Base-by-base conservation (phyloP, 2,329 filamentous ascomycete species). In the Ascochyta fabae region DNA sequence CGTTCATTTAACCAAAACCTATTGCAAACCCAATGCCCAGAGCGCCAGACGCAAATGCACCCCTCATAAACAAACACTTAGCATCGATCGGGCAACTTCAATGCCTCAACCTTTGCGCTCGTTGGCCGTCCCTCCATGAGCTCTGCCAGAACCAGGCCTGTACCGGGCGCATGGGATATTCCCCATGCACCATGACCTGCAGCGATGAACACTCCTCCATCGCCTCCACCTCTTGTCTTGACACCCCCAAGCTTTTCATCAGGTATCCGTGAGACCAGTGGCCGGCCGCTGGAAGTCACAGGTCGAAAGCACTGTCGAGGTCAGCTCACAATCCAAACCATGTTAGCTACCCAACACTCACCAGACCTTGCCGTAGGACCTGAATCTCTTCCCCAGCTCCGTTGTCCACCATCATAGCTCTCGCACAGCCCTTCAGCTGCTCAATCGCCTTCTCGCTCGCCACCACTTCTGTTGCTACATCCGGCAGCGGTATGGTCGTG, bases 121-220 rank as follows among this genome's bases (percentile, higher is more conserved):
- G 83, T 75, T 57, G 75, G 71, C 57, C 80, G 76, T 2, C 85
- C 87, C 64, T 84, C 80, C 38, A 91, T 80, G 81, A 92, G 80
- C 75, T 92, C 89, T 10, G 87, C 83, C 77, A 92, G 77, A 6
- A 91, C 85, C 61, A 84, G 83, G 0, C 90, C 90, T 0, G 88
- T 92, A 1, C 89, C 90, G 27, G 91, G 75, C 15, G 71, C 72
- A 50, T 77, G 76, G 33, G 76, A 77, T 16, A 80, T 75, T 31
- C 89, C 90, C 90, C 90, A 93, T 0, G 89, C 87, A 0, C 89
- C 90, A 78, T 93, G 90, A 0, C 90, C 90, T 4, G 87, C 81
- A 1, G 87, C 86, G 34, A 92, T 72, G 69, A 85, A 93, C 0
- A 94, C 86, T 4, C 89, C 89, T 2, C 88, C 86, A 1, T 79